Conservation (phyloP, 805 yeast genomes). For the Starmera caribaea region DNA sequence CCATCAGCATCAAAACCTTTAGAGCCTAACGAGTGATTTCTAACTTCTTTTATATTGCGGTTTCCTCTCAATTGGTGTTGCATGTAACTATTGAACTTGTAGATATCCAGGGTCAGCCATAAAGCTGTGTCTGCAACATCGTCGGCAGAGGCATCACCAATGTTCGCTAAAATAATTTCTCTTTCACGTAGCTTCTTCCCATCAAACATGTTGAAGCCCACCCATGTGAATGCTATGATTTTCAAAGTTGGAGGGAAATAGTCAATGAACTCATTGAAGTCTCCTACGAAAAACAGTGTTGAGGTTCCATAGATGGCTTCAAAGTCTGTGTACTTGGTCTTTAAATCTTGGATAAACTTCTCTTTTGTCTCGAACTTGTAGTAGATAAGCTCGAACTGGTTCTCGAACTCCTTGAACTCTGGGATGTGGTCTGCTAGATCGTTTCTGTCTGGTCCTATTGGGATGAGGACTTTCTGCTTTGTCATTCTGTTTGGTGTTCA, state of each 20-base stretch:
- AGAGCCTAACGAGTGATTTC: slow-evolving; percentile 29
- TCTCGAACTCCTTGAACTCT: slow-evolving; percentile 35
- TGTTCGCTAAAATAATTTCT: slow-evolving; percentile 50
- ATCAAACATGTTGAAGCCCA: slow-evolving; percentile 49
- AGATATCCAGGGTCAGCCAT: slow-evolving; percentile 45
- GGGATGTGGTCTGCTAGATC: slow-evolving; percentile 37
- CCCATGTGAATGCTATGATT: slow-evolving; percentile 46
- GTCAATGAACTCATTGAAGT: slow-evolving; percentile 33
- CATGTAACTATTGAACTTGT: slow-evolving; percentile 45
- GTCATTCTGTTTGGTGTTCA: slow-evolving; percentile 7
- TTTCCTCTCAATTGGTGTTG: slow-evolving; percentile 29
- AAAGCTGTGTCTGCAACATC: slow-evolving; percentile 71
- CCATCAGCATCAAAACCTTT: slow-evolving; percentile 24
- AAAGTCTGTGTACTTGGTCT: slow-evolving; percentile 29
- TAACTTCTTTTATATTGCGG: slow-evolving; percentile 35
- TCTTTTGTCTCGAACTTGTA: slow-evolving; percentile 33
- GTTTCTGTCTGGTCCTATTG: slow-evolving; percentile 22
- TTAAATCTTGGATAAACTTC: slow-evolving; percentile 31
- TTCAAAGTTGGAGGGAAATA: slow-evolving; percentile 37
- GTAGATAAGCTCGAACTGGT: slow-evolving; percentile 27
- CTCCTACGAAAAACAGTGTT: slow-evolving; percentile 37
- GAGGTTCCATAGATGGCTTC: slow-evolving; percentile 48
- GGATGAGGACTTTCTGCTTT: slow-evolving; percentile 22
- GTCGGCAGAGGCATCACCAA: slow-evolving; percentile 47
- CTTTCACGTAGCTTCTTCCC: slow-evolving; percentile 32